Percentiles rank a stretch among this genome's conserved stretches.
phyloP scores from a whole-genome alignment of 768 basidiomycete species.

The Leucocoprinus leucothites region DNA sequence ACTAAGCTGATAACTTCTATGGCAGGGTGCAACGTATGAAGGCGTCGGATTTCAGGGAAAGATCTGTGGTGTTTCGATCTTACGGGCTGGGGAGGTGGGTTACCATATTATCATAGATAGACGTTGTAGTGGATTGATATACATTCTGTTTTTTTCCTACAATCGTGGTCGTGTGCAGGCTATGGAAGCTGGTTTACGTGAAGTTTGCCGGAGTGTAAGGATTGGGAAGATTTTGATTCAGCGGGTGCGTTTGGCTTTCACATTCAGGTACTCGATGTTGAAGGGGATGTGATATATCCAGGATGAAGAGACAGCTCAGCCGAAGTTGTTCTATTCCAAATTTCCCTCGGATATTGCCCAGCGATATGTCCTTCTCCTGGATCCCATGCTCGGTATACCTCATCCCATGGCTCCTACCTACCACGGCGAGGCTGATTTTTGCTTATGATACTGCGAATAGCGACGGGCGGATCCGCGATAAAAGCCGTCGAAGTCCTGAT shows the following conservation, averaged over 20 bases:
- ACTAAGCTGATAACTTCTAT: background rate
- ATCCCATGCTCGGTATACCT: conserved; percentile 90
- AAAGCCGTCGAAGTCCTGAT: conserved; percentile 95
- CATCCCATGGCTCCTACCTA: background rate
- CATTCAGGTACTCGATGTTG: background rate
- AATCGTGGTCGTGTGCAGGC: conserved; percentile 45
- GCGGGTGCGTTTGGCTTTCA: conserved; percentile 48
- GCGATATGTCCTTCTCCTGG: conserved; percentile 91
- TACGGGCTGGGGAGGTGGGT: conserved; percentile 86
- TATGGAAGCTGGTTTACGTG: conserved; percentile 96
- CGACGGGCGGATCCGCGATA: conserved; percentile 96
- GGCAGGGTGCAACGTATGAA: conserved; percentile 76
- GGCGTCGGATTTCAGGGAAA: conserved; percentile 96
- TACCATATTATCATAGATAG: background rate
- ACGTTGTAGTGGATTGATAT: conserved; percentile 2
- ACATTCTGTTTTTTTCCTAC: background rate
- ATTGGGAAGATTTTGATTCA: conserved; percentile 99
- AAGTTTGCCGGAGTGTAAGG: conserved; percentile 90
- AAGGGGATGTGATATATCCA: conserved; percentile 25
- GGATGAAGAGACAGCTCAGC: conserved; percentile 93
- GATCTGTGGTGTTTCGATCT: conserved; percentile 94
- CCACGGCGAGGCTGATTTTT: background rate
- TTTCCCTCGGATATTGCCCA: conserved; percentile 90
- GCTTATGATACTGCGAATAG: conserved; percentile 28
- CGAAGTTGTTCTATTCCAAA: conserved; percentile 92